Evolutionary conservation across 768 basidiomycete genomes (phyloP).

Genomic region (Leccinum boreale): DNA sequence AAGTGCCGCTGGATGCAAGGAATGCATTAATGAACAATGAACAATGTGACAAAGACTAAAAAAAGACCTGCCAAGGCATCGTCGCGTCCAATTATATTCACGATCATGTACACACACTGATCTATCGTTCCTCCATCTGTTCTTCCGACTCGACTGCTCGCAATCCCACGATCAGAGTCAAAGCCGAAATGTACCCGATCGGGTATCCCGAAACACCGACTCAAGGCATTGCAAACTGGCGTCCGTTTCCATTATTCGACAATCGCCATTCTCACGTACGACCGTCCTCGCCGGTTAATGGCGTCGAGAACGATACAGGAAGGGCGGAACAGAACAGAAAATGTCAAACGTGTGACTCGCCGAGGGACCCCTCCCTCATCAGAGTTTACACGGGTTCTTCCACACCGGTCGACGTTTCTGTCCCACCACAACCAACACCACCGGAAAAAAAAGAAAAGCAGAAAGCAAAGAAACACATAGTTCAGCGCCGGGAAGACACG

Average conservation of each 20-base stretch:
- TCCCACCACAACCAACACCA: not conserved
- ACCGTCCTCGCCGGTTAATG: not conserved
- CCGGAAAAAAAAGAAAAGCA: no score
- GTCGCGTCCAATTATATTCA: not conserved
- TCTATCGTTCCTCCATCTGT: not conserved
- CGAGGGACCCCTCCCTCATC: conserved; percentile 3
- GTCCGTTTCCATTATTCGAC: not conserved
- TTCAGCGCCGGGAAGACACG: not conserved
- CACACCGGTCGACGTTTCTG: conserved; percentile 20
- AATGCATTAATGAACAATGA: no score
- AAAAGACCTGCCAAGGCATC: not conserved
- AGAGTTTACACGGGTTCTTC: conserved; percentile 20
- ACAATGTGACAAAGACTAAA: not conserved
- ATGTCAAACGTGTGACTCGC: not conserved
- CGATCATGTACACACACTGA: not conserved
- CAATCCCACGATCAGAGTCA: not conserved
- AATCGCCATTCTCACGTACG: not conserved
- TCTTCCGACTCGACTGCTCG: no score
- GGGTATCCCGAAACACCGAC: not conserved
- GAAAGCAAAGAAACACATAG: not conserved
- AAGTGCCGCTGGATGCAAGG: no score
- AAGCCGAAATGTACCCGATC: not conserved
- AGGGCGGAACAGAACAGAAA: not conserved
- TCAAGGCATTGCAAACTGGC: not conserved
- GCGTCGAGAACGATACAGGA: not conserved